Base-by-base conservation (phyloP, 352 stramenopile species). In the Pythium folliculosum region DNA sequence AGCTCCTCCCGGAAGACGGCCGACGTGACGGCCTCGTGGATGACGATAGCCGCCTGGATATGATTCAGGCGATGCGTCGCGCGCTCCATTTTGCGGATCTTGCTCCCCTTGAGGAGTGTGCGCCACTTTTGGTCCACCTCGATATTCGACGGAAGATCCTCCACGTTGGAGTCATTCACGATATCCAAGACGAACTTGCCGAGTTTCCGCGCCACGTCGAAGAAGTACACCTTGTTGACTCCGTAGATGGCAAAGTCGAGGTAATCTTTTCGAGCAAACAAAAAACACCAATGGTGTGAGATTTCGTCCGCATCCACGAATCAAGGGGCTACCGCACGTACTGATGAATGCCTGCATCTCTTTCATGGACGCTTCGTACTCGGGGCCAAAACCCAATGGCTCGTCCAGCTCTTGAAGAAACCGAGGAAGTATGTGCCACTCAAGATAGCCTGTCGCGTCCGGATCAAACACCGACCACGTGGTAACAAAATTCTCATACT, bases 391-490 rank as follows among this genome's bases (percentile, higher is more conserved):
- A 23, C 86, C 87, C 21, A 96, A 72, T 7, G 87, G 89, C 55
- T 81, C 73, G 5, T 86, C 67, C 1, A 95, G 78, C 16, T 81
- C 70, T 54, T 87, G 75, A 13, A 97, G 65, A 27, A 96, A 83
- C 17, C 75, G 72, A 17, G 80, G 75, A 7, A 96, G 49, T 19
- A 82, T 7, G 58, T 90, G 75, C 66, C 82, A 89, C n/a, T 82
- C 65, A 9, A 96, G 88, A 53, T 78, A 88, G 13, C 81, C 86
- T 3, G 86, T 94, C 22, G 88, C 90, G 13, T 93, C 75, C 3
- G 65, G 88, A 58, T 98, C 92, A 67, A 91, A 95, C 44, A 74
- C 44, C 1, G 75, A 72, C 92, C 92, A 98, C 5, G 75, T 81
- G 5, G 56, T 66, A 3, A 84, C 71, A 75, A 97, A 97, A 9